Conservation (phyloP, 345 rosid species). For the Aquilaria malaccensis region DNA sequence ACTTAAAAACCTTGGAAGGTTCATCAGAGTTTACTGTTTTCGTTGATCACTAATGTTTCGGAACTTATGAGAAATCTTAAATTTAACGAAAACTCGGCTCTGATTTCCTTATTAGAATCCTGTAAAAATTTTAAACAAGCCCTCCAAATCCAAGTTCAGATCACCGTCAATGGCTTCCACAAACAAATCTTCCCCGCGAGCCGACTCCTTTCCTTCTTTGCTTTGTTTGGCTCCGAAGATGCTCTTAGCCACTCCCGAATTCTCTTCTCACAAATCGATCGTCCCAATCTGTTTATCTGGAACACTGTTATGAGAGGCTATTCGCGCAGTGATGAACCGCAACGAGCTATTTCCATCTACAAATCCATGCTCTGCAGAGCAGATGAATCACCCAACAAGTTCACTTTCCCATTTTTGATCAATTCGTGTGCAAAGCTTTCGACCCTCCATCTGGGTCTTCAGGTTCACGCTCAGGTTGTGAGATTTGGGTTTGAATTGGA, state of each 20-base stretch:
- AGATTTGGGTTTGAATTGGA: conserved; percentile 27
- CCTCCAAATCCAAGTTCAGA: conserved; percentile 31
- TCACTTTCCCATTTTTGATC: conserved; percentile 34
- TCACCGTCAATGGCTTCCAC: conserved; percentile 18
- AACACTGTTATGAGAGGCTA: conserved; percentile 33
- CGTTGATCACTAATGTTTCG: neutral
- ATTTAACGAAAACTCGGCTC: conserved; percentile 4
- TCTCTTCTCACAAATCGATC: conserved; percentile 22
- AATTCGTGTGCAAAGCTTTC: conserved; percentile 25
- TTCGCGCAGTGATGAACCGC: conserved; percentile 25
- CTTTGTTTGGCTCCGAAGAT: conserved; percentile 20
- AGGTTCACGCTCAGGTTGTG: conserved; percentile 26
- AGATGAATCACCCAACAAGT: conserved; percentile 19
- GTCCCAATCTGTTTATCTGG: conserved; percentile 27
- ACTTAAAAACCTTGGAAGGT: too few relatives aligned
- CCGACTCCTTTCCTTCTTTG: conserved; percentile 28
- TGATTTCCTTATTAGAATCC: conserved; percentile 17
- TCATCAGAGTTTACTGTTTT: too few relatives aligned
- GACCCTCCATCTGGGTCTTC: conserved; percentile 20
- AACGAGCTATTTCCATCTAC: conserved; percentile 23
- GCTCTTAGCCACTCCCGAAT: conserved; percentile 21
- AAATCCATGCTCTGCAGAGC: conserved; percentile 22
- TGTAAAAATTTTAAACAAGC: conserved; percentile 29
- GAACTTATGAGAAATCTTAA: conserved; percentile 7
- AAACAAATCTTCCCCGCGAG: conserved; percentile 18